A percentile compares a stretch with the other conserved stretches of the same genome.
These are phyloP conservation scores for Wickerhamomyces rabaulensis DNA, from an alignment of 805 yeast genomes.

Conservation along the genomic window DNA sequence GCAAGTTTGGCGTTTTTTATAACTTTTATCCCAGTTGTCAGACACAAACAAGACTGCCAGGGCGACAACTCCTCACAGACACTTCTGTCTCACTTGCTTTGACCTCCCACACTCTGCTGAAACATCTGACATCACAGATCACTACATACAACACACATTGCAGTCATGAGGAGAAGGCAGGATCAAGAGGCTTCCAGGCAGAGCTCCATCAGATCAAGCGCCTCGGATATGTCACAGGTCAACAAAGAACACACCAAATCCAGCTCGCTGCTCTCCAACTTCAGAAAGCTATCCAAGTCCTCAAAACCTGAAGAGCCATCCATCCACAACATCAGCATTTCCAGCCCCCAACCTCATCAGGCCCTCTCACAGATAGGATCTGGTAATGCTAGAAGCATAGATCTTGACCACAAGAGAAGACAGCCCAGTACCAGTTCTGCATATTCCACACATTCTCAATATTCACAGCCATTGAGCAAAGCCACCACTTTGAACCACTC, in stretches of 20 bases:
- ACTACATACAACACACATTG: not conserved
- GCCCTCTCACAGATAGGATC: not conserved
- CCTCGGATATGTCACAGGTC: constrained; percentile 1
- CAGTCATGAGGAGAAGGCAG: constrained; percentile 4
- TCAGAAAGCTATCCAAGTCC: constrained; percentile 22
- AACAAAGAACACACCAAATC: constrained; percentile 9
- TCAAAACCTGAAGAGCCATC: constrained; percentile 9
- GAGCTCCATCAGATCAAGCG: constrained; percentile 2
- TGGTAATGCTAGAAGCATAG: not conserved
- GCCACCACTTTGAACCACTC: constrained; percentile 22
- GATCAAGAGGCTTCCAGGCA: constrained; percentile 9
- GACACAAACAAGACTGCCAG: not conserved
- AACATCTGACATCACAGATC: not conserved
- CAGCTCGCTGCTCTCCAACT: constrained; percentile 22
- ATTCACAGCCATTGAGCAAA: constrained; percentile 23
- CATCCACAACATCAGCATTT: constrained; percentile 12
- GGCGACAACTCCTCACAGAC: not conserved
- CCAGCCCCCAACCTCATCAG: constrained; percentile 21
- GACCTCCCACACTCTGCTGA: not conserved
- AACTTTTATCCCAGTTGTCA: not conserved
- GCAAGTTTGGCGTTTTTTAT: not conserved
- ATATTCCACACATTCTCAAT: constrained; percentile 20
- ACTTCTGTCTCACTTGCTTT: not conserved
- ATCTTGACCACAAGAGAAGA: constrained; percentile 12
- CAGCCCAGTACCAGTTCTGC: constrained; percentile 22